Evolutionary conservation across 1,284 basidiomycete genomes (phyloP).

Genomic region (Chondrostereum purpureum): DNA sequence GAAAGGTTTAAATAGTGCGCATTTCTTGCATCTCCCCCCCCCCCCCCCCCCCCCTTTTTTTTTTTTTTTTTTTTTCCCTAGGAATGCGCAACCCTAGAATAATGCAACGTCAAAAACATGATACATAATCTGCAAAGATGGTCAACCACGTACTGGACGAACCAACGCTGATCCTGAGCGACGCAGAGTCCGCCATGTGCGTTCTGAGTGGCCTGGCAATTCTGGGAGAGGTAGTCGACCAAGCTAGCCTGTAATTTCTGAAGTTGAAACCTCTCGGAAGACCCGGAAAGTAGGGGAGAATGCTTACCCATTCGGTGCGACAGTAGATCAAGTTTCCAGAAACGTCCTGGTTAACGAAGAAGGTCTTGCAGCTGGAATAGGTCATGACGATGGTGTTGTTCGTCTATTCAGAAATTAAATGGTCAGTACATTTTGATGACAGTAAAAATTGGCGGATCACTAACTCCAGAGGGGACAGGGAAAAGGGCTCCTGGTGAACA

Average conservation of each 20-base stretch:
- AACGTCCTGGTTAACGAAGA: slow-evolving; percentile 34
- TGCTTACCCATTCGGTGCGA: slow-evolving; percentile 35
- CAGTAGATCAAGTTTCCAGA: slow-evolving; percentile 28
- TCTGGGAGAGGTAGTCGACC: slow-evolving; percentile 23
- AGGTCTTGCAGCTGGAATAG: slow-evolving; percentile 29
- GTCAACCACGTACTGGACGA: slow-evolving; percentile 32
- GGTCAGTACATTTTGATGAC: background rate
- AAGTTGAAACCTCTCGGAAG: no score
- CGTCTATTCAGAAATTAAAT: slow-evolving; percentile 13
- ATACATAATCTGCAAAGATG: background rate
- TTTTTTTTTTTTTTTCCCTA: no score
- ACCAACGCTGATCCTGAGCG: slow-evolving; percentile 37
- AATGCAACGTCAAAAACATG: background rate
- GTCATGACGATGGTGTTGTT: slow-evolving; percentile 29
- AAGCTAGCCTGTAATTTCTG: background rate
- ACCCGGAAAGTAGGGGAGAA: no score
- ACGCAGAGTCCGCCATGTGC: slow-evolving; percentile 44
- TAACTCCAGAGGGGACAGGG: slow-evolving; percentile 23
- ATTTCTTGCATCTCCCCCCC: no score
- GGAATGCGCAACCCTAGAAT: background rate
- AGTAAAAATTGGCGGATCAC: slow-evolving; percentile 4
- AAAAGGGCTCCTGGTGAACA: slow-evolving; percentile 25
- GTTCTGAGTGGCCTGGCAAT: slow-evolving; percentile 41
- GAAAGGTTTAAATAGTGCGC: no score
- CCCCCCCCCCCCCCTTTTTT: no score